Conservation (phyloP, 2,329 filamentous ascomycete genomes). For the Penicillium rolfsii region DNA sequence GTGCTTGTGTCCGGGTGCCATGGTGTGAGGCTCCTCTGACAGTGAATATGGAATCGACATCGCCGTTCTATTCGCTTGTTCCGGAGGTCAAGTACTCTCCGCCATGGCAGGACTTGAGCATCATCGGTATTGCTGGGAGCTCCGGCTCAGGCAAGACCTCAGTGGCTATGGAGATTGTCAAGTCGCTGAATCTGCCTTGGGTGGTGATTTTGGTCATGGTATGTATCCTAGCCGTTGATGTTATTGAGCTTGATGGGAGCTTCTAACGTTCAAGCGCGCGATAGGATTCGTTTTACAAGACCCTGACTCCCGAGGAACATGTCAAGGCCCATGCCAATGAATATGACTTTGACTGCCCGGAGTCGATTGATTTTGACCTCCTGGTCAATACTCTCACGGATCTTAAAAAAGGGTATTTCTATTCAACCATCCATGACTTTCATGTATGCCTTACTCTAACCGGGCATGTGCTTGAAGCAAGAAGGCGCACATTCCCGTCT, state of each 20-base stretch:
- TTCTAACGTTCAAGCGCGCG: conserved; percentile 25
- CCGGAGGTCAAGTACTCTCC: conserved; percentile 76
- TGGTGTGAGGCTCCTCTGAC: conserved; percentile 8
- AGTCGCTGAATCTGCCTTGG: conserved; percentile 89
- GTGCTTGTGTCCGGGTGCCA: conserved; percentile 2
- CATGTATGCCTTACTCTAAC: conserved; percentile 10
- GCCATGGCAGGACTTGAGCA: conserved; percentile 94
- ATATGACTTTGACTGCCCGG: conserved; percentile 93
- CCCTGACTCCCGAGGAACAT: conserved; percentile 76
- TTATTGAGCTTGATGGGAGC: not conserved
- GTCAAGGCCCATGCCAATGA: conserved; percentile 83
- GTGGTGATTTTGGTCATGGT: conserved; percentile 98
- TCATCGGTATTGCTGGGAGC: conserved; percentile 93
- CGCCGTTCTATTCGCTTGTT: conserved; percentile 41
- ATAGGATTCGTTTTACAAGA: conserved; percentile 97
- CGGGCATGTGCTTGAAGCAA: conserved; percentile 31
- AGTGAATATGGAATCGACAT: conserved; percentile 41
- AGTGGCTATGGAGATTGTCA: conserved; percentile 87
- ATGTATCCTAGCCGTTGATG: conserved; percentile 32
- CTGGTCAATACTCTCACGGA: conserved; percentile 78
- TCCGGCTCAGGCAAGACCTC: conserved; percentile 97
- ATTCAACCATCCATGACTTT: not conserved
- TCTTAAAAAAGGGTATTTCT: conserved; percentile 85
- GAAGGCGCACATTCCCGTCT: conserved; percentile 82
- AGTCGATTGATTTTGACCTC: conserved; percentile 92